These are phyloP conservation scores for Suillus clintonianus DNA, from an alignment of 768 basidiomycete genomes.

Conservation along the genomic window DNA sequence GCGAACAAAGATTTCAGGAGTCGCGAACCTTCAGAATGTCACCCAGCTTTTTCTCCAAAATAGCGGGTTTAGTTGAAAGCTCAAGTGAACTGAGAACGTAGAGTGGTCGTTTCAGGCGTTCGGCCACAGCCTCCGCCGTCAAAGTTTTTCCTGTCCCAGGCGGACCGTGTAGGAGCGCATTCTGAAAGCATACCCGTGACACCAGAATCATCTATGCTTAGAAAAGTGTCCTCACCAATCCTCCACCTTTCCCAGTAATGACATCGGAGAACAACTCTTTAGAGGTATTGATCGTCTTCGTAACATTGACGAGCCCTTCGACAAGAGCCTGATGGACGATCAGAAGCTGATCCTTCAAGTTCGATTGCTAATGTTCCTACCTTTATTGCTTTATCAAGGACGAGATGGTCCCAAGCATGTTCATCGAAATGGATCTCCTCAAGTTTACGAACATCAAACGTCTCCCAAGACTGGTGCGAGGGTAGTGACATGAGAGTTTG, in stretches of 20 bases:
- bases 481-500: neutral
- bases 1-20: neutral
- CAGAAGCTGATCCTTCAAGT: neutral
- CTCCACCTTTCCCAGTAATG: constrained; percentile 66
- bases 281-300: constrained; percentile 18
- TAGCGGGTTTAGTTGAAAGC: constrained; percentile 47
- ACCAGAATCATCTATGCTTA: neutral
- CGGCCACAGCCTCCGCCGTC: constrained; percentile 60
- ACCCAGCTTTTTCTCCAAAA: constrained; percentile 43
- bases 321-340: constrained; percentile 39
- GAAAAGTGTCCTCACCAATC: constrained; percentile 51
- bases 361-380: constrained; percentile 11
- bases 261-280: constrained; percentile 43
- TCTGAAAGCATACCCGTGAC: constrained; percentile 10
- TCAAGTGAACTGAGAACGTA: constrained; percentile 60
- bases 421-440: constrained; percentile 56
- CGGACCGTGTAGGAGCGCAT: constrained; percentile 26
- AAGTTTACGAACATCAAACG: constrained; percentile 60
- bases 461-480: constrained; percentile 42
- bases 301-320: constrained; percentile 27
- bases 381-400: constrained; percentile 55
- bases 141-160: constrained; percentile 51
- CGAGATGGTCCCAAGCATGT: constrained; percentile 58
- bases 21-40: constrained; percentile 18
- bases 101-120: constrained; percentile 52